Evolutionary conservation across 2,329 filamentous ascomycete species (phyloP).

Genomic region (Cladosporium oxysporum): DNA sequence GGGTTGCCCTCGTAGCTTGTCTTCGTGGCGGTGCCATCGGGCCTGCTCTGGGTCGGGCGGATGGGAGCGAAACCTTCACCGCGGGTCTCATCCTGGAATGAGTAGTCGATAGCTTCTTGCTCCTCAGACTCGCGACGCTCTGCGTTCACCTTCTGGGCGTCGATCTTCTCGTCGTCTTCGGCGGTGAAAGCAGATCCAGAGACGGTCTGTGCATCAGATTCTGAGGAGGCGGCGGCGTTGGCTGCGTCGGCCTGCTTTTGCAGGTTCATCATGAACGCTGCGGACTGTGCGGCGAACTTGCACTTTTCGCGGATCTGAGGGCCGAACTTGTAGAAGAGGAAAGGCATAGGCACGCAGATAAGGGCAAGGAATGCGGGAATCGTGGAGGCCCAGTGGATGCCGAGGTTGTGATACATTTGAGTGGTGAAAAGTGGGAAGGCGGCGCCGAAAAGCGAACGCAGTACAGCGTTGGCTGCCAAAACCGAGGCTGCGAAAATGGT

Average conservation of each 20-base stretch:
- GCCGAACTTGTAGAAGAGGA: constrained; percentile 75
- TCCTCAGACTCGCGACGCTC: constrained; percentile 35
- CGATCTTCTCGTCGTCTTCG: constrained; percentile 20
- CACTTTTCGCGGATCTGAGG: constrained; percentile 63
- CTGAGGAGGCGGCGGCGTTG: not conserved
- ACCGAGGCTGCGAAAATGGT: constrained; percentile 76
- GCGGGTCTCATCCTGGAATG: constrained; percentile 26
- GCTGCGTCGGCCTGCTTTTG: constrained; percentile 36
- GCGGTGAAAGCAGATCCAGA: constrained; percentile 3
- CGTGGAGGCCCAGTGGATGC: constrained; percentile 74
- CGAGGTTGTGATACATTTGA: constrained; percentile 57
- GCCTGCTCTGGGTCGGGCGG: constrained; percentile 23
- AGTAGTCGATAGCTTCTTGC: constrained; percentile 34
- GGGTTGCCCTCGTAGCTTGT: constrained; percentile 45
- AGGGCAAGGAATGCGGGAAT: constrained; percentile 74
- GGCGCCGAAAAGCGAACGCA: constrained; percentile 76
- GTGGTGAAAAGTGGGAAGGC: constrained; percentile 77
- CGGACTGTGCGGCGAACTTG: constrained; percentile 68
- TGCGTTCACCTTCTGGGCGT: constrained; percentile 29
- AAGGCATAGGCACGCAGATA: constrained; percentile 71
- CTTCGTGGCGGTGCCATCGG: constrained; percentile 31
- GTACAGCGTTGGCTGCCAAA: constrained; percentile 74
- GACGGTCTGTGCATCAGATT: constrained; percentile 17
- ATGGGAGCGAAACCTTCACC: constrained; percentile 30
- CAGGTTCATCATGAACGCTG: constrained; percentile 53